These are phyloP conservation scores for Phoenix dactylifera DNA, from an alignment of 176 grass and related monocot genomes.

Conservation along the genomic window DNA sequence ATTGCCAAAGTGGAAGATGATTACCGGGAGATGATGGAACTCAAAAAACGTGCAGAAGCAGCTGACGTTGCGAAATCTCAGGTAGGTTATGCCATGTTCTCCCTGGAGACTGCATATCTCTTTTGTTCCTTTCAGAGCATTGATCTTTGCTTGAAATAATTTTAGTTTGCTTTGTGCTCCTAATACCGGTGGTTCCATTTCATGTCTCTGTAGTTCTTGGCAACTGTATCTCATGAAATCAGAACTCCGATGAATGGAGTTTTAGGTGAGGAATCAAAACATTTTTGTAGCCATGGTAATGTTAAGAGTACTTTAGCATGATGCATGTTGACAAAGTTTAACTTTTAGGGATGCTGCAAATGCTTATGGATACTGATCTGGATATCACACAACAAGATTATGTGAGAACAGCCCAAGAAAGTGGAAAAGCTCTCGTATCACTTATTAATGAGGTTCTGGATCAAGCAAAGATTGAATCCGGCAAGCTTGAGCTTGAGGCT, in stretches of 20 bases:
- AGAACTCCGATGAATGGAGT: conserved; percentile 99
- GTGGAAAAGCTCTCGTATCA: conserved; percentile 88
- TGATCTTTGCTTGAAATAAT: not conserved
- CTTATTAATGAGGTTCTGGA: conserved; percentile 98
- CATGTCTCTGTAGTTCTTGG: conserved; percentile 66
- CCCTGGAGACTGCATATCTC: too few relatives aligned
- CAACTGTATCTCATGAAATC: conserved; percentile 99
- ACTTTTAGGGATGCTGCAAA: conserved; percentile 90
- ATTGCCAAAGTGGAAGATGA: conserved; percentile 89
- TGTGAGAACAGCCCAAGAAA: conserved; percentile 94
- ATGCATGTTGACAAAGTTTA: too few relatives aligned
- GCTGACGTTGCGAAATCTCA: conserved; percentile 95
- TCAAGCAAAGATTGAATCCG: conserved; percentile 98
- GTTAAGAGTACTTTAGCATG: not conserved
- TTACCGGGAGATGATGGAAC: conserved; percentile 56
- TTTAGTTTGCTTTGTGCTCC: not conserved
- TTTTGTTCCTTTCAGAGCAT: too few relatives aligned
- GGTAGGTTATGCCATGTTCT: conserved; percentile 17
- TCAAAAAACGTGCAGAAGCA: conserved; percentile 72
- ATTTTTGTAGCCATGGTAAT: not conserved
- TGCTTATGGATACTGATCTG: conserved; percentile 97
- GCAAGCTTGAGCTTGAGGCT: conserved; percentile 88
- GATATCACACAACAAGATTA: conserved; percentile 90
- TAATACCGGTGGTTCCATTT: conserved; percentile 4
- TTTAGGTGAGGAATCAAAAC: conserved; percentile 50